Percentiles rank a stretch among this genome's conserved stretches.
Conservation (phyloP, 192 early-diverging fungal species). For the Podila verticillata region DNA sequence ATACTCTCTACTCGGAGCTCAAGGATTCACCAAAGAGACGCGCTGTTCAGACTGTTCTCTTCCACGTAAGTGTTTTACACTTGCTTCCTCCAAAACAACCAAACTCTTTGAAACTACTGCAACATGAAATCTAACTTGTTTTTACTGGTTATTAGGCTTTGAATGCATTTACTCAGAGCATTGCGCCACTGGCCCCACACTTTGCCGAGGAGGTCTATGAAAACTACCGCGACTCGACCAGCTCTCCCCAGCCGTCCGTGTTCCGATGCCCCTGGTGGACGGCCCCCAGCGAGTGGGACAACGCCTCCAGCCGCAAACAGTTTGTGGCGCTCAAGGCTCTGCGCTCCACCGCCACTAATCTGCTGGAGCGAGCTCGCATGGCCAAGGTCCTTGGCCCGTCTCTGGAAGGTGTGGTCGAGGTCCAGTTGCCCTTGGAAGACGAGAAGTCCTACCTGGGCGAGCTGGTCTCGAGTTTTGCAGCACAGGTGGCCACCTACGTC, state of each 20-base stretch:
- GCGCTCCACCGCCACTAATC: constrained; percentile 24
- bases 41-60: constrained; percentile 72
- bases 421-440: background rate
- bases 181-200: constrained; percentile 40
- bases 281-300: constrained; percentile 20
- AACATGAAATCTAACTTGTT: too few species aligned
- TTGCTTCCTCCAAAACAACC: too few species aligned
- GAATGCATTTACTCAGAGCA: constrained; percentile 61
- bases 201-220: constrained; percentile 49
- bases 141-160: constrained; percentile 43
- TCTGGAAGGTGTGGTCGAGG: constrained; percentile 28
- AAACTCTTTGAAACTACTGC: background rate
- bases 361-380: constrained; percentile 35
- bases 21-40: constrained; percentile 53
- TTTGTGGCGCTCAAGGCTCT: constrained; percentile 33
- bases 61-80: constrained; percentile 54
- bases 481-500: constrained; percentile 41
- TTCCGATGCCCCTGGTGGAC: constrained; percentile 31
- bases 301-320: constrained; percentile 7
- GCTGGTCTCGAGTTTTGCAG: constrained; percentile 5
- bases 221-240: constrained; percentile 24
- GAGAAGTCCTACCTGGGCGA: background rate
- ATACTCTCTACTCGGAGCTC: constrained; percentile 73
- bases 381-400: constrained; percentile 30
- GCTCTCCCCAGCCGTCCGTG: constrained; percentile 7